Percentiles rank a stretch among this genome's conserved stretches.
Conservation (phyloP, 345 rosid species). For the Pistacia integerrima region DNA sequence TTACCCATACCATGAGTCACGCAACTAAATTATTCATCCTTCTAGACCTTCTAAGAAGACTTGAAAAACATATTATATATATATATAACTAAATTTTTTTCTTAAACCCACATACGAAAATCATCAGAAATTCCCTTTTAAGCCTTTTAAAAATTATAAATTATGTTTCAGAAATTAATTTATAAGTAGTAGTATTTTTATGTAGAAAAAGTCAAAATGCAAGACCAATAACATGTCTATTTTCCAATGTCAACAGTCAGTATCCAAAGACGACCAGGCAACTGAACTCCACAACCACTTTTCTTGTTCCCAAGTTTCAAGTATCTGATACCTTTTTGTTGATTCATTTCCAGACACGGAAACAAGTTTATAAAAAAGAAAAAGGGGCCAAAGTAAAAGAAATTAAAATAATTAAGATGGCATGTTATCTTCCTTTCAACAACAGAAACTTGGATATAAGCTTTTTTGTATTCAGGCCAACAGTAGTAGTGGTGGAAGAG, state of each 20-base stretch:
- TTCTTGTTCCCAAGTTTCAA: background rate
- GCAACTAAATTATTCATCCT: no score
- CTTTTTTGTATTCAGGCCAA: slow-evolving; percentile 48
- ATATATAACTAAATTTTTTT: no score
- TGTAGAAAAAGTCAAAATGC: slow-evolving; percentile 24
- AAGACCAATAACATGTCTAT: background rate
- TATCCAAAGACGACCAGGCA: background rate
- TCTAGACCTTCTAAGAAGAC: no score
- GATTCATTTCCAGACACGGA: slow-evolving; percentile 3
- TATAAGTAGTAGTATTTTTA: no score
- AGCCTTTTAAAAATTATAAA: no score
- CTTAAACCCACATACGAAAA: no score
- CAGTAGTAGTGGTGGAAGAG: slow-evolving; percentile 41
- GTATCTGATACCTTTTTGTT: no score
- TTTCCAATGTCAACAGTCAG: background rate
- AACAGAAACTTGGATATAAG: slow-evolving; percentile 42
- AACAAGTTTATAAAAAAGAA: background rate
- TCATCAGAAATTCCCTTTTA: no score
- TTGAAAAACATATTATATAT: no score
- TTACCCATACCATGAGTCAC: no score
- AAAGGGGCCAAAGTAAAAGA: background rate
- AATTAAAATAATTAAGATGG: slow-evolving; percentile 15
- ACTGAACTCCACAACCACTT: background rate
- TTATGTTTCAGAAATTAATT: no score
- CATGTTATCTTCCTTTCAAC: slow-evolving; percentile 55